These are phyloP conservation scores for Fusarium haematococcum DNA, from an alignment of 2,329 filamentous ascomycete genomes.

Conservation along the genomic window DNA sequence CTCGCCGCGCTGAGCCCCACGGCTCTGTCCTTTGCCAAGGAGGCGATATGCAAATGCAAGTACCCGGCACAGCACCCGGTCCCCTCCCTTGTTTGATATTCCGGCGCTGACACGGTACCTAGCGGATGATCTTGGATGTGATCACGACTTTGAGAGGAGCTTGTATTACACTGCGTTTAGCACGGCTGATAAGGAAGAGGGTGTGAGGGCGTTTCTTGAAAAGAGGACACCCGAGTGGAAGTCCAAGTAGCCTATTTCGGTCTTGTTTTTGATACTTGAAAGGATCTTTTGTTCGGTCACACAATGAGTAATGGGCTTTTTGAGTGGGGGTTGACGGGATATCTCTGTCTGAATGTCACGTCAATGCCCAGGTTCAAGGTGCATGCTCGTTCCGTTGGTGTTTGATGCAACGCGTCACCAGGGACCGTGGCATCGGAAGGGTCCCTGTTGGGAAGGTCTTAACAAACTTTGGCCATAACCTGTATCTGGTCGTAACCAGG, in stretches of 20 bases:
- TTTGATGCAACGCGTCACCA: background rate
- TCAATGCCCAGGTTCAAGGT: background rate
- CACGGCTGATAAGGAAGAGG: slow-evolving; percentile 47
- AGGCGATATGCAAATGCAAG: slow-evolving; percentile 45
- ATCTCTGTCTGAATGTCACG: background rate
- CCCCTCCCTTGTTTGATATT: background rate
- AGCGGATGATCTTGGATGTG: slow-evolving; percentile 43
- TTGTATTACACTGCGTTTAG: slow-evolving; percentile 54
- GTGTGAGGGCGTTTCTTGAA: slow-evolving; percentile 47
- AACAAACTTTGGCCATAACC: background rate
- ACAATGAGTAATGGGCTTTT: background rate
- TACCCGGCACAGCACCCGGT: background rate
- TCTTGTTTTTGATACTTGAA: background rate
- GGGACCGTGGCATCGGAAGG: background rate
- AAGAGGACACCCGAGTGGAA: slow-evolving; percentile 41
- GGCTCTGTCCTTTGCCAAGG: slow-evolving; percentile 46
- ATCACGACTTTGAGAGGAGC: slow-evolving; percentile 50
- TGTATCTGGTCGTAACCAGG: background rate
- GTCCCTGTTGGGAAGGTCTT: background rate
- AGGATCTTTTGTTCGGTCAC: background rate
- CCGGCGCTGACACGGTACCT: background rate
- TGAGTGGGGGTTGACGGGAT: background rate
- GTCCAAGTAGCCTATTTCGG: background rate
- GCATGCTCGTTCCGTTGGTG: background rate
- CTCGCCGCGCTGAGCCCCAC: slow-evolving; percentile 41